These are phyloP conservation scores for Dothistroma pini DNA, from an alignment of 2,329 filamentous ascomycete genomes.

Conservation along the genomic window DNA sequence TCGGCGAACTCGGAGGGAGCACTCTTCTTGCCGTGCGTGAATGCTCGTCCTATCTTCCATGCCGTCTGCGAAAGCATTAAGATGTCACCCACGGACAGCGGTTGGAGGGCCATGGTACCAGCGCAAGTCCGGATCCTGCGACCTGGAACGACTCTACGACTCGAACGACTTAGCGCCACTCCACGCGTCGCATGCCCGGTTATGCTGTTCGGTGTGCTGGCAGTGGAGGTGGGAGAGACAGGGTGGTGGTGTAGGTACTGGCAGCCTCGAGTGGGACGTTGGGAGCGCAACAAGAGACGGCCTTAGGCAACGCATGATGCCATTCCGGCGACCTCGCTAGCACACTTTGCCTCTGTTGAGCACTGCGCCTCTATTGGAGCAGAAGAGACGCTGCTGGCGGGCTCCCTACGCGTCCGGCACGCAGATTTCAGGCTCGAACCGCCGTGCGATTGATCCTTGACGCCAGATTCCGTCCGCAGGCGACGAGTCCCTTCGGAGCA, in stretches of 20 bases:
- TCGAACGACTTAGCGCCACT: not conserved
- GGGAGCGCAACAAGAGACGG: not conserved
- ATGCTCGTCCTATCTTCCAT: conserved; percentile 45
- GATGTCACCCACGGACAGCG: conserved; percentile 40
- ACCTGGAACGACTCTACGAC: not conserved
- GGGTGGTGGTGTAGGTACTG: not conserved
- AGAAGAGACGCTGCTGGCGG: not conserved
- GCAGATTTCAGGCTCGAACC: not conserved
- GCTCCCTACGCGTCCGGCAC: not conserved
- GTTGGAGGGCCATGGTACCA: conserved; percentile 24
- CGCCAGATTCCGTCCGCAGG: not conserved
- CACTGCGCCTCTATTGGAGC: not conserved
- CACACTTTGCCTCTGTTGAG: not conserved
- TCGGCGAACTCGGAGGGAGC: conserved; percentile 42
- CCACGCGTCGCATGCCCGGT: not conserved
- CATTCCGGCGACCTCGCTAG: not conserved
- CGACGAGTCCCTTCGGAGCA: not conserved
- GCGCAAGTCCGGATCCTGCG: not conserved
- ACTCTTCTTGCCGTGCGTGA: conserved; percentile 39
- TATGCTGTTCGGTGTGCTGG: not conserved
- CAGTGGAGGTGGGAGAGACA: not conserved
- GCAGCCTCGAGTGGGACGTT: not conserved
- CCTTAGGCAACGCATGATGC: not conserved
- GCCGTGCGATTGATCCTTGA: not conserved
- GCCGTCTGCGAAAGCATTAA: conserved; percentile 46